Evolutionary conservation across 225 moss, liverwort and hornwort genomes (phyloP).

Genomic region (Climacium dendroides): DNA sequence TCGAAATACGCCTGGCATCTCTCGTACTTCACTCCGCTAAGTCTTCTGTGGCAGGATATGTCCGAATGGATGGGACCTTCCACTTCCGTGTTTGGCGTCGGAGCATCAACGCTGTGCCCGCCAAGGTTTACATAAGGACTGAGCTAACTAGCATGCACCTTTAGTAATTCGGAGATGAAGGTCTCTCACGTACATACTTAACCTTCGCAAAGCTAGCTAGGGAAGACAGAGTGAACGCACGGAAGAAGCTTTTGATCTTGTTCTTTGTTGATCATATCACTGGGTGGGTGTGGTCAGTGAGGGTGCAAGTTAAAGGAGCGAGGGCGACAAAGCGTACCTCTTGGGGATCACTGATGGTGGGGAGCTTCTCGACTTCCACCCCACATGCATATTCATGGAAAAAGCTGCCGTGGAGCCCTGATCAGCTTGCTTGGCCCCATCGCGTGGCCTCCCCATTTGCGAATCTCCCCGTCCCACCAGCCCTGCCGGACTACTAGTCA

Average conservation of each 20-base stretch:
- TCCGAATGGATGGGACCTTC: background rate
- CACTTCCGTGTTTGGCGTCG: background rate
- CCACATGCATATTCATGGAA: constrained; percentile 50
- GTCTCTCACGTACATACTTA: background rate
- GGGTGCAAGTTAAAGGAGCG: background rate
- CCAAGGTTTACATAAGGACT: background rate
- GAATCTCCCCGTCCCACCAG: constrained; percentile 32
- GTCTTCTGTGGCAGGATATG: background rate
- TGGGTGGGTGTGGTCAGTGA: background rate
- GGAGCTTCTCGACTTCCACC: constrained; percentile 44
- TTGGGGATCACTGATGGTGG: constrained; percentile 34
- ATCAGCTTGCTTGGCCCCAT: constrained; percentile 17
- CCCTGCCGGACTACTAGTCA: constrained; percentile 35
- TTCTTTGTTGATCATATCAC: background rate
- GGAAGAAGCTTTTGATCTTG: background rate
- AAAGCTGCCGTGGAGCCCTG: constrained; percentile 45
- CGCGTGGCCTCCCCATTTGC: background rate
- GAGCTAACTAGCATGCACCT: background rate
- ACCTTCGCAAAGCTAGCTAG: background rate
- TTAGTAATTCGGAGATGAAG: background rate
- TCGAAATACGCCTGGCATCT: background rate
- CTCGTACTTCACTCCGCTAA: background rate
- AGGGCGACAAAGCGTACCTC: constrained; percentile 34
- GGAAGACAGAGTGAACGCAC: background rate
- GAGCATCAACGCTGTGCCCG: background rate